Percentiles rank a stretch among this genome's conserved stretches.
These are phyloP conservation scores for Rhodotorula sp. DNA, from an alignment of 1,284 basidiomycete genomes.

Conservation along the genomic window DNA sequence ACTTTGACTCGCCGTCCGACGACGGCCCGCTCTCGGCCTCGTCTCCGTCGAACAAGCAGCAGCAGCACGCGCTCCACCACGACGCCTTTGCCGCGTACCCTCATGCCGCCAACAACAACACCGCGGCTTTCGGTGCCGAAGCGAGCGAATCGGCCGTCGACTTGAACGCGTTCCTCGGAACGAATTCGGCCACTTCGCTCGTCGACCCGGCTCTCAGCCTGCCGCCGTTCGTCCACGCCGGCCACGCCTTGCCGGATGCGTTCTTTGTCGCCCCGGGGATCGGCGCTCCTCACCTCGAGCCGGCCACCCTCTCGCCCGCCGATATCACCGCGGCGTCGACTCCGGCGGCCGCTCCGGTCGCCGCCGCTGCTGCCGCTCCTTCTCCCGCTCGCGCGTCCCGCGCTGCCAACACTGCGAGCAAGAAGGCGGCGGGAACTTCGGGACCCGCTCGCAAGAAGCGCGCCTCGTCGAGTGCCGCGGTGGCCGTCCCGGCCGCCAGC, in stretches of 20 bases:
- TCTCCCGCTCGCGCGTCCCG: background rate
- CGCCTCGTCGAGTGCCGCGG: slow-evolving; percentile 3
- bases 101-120: background rate
- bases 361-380: background rate
- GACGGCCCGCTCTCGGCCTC: slow-evolving; percentile 3
- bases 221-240: slow-evolving; percentile 10
- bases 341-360: slow-evolving; percentile 10
- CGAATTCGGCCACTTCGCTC: slow-evolving; percentile 8
- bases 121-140: background rate
- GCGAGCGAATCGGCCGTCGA: slow-evolving; percentile 23
- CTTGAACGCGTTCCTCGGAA: slow-evolving; percentile 28
- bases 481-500: background rate
- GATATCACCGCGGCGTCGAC: background rate
- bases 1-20: slow-evolving; percentile 63
- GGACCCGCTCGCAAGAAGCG: slow-evolving; percentile 12
- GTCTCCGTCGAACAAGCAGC: slow-evolving; percentile 4
- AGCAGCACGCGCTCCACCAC: background rate
- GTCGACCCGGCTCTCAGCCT: slow-evolving; percentile 36
- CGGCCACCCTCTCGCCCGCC: slow-evolving; percentile 8
- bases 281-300: background rate
- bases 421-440: slow-evolving; percentile 12
- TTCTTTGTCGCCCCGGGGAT: slow-evolving; percentile 11
- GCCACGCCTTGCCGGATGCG: slow-evolving; percentile 14
- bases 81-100: background rate
- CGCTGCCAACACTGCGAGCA: background rate